Percentiles rank a stretch among this genome's conserved stretches.
These are phyloP conservation scores for Rosellinia necatrix DNA, from an alignment of 2,329 filamentous ascomycete genomes.

Conservation along the genomic window DNA sequence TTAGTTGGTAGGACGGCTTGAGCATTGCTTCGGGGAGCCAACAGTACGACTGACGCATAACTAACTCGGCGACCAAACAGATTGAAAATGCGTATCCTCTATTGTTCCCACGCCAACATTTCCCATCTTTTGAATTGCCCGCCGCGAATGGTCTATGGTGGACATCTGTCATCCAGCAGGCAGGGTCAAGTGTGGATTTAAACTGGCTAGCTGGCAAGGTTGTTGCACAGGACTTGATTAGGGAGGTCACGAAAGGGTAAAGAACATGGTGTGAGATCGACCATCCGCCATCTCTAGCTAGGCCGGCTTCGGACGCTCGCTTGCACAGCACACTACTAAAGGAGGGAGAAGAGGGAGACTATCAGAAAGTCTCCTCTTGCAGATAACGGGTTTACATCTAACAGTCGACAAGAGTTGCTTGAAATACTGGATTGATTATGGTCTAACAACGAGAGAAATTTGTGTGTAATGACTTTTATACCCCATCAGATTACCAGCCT, in stretches of 20 bases:
- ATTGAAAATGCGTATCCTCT: conserved; percentile 33
- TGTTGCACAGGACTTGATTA: conserved; percentile 31
- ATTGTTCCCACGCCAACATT: conserved; percentile 19
- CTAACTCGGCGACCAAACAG: conserved; percentile 24
- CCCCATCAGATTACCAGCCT: conserved; percentile 23
- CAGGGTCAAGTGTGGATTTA: conserved; percentile 32
- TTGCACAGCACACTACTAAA: too few relatives aligned
- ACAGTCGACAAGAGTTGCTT: not conserved
- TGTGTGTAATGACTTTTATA: conserved; percentile 27
- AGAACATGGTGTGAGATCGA: too few relatives aligned
- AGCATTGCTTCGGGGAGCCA: too few relatives aligned
- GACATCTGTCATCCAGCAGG: conserved; percentile 32
- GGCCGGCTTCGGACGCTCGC: too few relatives aligned
- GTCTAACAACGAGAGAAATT: conserved; percentile 11
- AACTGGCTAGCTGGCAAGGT: conserved; percentile 36
- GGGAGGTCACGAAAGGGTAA: not conserved
- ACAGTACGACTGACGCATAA: too few relatives aligned
- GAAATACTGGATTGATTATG: not conserved
- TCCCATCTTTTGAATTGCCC: conserved; percentile 29
- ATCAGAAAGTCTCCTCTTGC: not conserved
- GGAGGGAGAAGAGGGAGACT: not conserved
- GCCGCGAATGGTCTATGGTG: conserved; percentile 34
- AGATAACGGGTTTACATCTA: not conserved
- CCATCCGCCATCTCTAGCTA: too few relatives aligned
- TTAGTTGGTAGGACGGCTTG: too few relatives aligned